phyloP scores from a whole-genome alignment of 108 stramenopile genomes.

The Stephanodiscus minutulus region DNA sequence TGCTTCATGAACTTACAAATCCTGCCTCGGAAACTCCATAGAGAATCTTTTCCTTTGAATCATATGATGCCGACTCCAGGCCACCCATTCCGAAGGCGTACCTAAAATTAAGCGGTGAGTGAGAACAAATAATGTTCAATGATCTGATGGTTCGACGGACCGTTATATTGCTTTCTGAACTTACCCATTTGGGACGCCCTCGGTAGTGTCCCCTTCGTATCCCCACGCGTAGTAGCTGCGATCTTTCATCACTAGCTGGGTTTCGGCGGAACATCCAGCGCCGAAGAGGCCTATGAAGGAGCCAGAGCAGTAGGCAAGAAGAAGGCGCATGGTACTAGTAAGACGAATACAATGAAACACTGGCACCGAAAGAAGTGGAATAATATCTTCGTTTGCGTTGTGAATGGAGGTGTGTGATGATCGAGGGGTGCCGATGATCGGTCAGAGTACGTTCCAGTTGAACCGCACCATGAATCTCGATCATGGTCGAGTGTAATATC shows the following conservation, averaged over 20 bases:
- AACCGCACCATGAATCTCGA: no score
- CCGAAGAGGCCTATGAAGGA: slow-evolving; percentile 10
- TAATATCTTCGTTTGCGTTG: no score
- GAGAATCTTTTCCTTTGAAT: slow-evolving; percentile 45
- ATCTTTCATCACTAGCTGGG: slow-evolving; percentile 18
- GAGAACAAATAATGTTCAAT: background rate
- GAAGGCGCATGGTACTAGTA: slow-evolving; percentile 1
- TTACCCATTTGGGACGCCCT: slow-evolving; percentile 31
- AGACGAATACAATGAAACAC: no score
- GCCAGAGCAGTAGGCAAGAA: slow-evolving; percentile 3
- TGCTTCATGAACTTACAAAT: slow-evolving; percentile 7
- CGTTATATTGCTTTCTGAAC: background rate
- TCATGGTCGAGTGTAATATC: no score
- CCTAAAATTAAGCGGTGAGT: slow-evolving; percentile 4
- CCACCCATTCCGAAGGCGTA: slow-evolving; percentile 57
- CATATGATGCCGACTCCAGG: slow-evolving; percentile 43
- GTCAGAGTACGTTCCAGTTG: no score
- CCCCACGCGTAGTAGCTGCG: slow-evolving; percentile 36
- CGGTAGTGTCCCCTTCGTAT: slow-evolving; percentile 18
- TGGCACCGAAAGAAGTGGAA: no score
- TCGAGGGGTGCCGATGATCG: no score
- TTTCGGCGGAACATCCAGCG: slow-evolving; percentile 3
- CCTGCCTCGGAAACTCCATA: slow-evolving; percentile 52
- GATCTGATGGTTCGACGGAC: background rate
- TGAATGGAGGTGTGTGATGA: no score